Percentiles rank a stretch among this genome's conserved stretches.
phyloP scores from a whole-genome alignment of 495 filamentous ascomycete genomes.

The Lentithecium fluviatile region DNA sequence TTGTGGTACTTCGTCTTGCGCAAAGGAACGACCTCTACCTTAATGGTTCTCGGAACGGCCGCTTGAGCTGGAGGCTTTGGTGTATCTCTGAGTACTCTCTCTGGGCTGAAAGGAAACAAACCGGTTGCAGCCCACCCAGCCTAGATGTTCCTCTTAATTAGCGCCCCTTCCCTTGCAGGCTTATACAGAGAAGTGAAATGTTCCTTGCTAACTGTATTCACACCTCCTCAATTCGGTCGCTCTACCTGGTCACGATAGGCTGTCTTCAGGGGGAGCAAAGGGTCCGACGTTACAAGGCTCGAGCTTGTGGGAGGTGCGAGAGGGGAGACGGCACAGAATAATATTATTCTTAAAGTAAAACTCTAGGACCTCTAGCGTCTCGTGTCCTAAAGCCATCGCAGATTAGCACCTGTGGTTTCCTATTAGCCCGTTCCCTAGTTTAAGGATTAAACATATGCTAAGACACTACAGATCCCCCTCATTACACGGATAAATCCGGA shows the following conservation, averaged over 20 bases:
- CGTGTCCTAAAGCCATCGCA: slow-evolving; percentile 7
- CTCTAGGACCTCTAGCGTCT: slow-evolving; percentile 11
- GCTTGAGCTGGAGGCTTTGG: not conserved
- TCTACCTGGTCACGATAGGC: slow-evolving; percentile 9
- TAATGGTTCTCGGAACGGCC: not conserved
- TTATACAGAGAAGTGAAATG: slow-evolving; percentile 9
- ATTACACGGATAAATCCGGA: no score
- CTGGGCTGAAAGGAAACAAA: slow-evolving; percentile 4
- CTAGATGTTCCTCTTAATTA: not conserved
- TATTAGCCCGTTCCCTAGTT: slow-evolving; percentile 5
- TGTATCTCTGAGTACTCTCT: slow-evolving; percentile 6
- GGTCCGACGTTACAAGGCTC: slow-evolving; percentile 1
- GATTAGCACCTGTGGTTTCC: slow-evolving; percentile 7
- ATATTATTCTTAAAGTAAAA: slow-evolving; percentile 3
- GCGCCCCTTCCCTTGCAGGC: slow-evolving; percentile 1
- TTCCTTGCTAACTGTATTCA: slow-evolving; percentile 6
- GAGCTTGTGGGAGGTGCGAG: slow-evolving; percentile 6
- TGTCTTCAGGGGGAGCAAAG: slow-evolving; percentile 7
- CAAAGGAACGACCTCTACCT: no score
- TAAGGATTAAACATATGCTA: slow-evolving; percentile 9
- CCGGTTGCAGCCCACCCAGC: slow-evolving; percentile 2
- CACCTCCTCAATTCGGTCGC: slow-evolving; percentile 4
- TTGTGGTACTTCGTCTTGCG: not conserved
- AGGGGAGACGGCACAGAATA: slow-evolving; percentile 6
- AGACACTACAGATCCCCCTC: no score